Evolutionary conservation across 2,329 filamentous ascomycete genomes (phyloP).

Genomic region (Fonsecaea multimorphosa): DNA sequence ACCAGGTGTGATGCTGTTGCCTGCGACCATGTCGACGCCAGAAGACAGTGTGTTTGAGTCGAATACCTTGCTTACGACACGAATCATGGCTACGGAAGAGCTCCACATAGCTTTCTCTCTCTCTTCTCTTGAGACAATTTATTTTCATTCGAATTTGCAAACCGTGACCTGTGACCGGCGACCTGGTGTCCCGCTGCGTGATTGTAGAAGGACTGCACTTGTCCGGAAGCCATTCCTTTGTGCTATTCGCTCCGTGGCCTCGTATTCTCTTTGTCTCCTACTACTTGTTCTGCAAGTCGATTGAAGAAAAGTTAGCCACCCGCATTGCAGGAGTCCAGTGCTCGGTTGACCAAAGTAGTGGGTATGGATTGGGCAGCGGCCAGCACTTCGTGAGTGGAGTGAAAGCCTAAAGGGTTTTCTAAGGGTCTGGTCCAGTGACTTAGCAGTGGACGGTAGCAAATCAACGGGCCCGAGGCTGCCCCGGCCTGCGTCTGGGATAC

Average conservation of each 20-base stretch:
- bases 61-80: constrained; percentile 4
- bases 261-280: neutral
- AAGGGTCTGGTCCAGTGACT: neutral
- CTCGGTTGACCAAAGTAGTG: neutral
- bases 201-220: neutral
- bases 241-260: neutral
- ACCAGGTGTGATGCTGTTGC: constrained; percentile 26
- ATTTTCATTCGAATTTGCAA: neutral
- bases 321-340: neutral
- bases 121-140: constrained; percentile 1
- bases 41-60: neutral
- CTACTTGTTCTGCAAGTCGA: neutral
- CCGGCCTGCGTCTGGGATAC: neutral
- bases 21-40: constrained; percentile 5
- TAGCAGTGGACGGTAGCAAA: too few species aligned
- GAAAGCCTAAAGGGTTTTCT: neutral
- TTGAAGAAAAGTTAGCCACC: constrained; percentile 1
- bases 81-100: constrained; percentile 6
- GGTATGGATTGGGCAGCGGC: constrained; percentile 16
- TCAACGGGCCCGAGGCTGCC: neutral
- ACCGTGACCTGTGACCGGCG: neutral
- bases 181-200: constrained; percentile 16
- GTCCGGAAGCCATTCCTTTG: neutral
- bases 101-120: constrained; percentile 2
- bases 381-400: neutral